Evolutionary conservation across 495 filamentous ascomycete genomes (phyloP).

Genomic region (Penicillium paradoxum): DNA sequence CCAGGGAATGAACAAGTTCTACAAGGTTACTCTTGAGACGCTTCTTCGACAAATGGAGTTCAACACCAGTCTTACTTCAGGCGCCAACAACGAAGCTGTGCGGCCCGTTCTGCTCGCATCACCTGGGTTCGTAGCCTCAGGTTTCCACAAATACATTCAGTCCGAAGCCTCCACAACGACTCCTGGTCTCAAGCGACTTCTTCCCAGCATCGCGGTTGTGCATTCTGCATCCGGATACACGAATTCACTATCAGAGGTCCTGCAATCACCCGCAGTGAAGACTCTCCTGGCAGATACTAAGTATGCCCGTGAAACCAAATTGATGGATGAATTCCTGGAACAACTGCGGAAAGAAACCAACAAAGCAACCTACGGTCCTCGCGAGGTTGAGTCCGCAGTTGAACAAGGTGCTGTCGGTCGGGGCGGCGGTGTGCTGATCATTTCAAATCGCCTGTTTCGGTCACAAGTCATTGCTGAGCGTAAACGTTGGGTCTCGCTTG

Average conservation of each 20-base stretch:
- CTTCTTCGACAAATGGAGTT: constrained; percentile 77
- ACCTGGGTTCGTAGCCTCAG: constrained; percentile 78
- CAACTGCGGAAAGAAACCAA: constrained; percentile 81
- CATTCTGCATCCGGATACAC: constrained; percentile 82
- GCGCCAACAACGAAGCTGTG: constrained; percentile 33
- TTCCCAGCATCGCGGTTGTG: constrained; percentile 68
- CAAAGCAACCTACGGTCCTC: constrained; percentile 84
- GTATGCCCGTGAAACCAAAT: constrained; percentile 73
- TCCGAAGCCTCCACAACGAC: constrained; percentile 53
- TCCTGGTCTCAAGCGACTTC: constrained; percentile 57
- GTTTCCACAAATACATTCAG: constrained; percentile 78
- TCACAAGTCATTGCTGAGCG: constrained; percentile 75
- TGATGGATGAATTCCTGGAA: constrained; percentile 83
- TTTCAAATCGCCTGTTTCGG: constrained; percentile 81
- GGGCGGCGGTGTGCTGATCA: constrained; percentile 76
- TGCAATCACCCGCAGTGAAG: constrained; percentile 72
- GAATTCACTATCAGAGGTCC: constrained; percentile 78
- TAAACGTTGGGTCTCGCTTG: constrained; percentile 76
- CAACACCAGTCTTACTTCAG: constrained; percentile 40
- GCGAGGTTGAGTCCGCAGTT: constrained; percentile 80
- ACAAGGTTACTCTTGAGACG: constrained; percentile 67
- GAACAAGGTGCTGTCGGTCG: constrained; percentile 83
- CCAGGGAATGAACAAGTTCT: constrained; percentile 74
- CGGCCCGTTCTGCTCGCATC: constrained; percentile 81
- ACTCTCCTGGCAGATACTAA: constrained; percentile 75